Conservation (phyloP, 495 filamentous ascomycete genomes). For the Daldinia caldariorum region DNA sequence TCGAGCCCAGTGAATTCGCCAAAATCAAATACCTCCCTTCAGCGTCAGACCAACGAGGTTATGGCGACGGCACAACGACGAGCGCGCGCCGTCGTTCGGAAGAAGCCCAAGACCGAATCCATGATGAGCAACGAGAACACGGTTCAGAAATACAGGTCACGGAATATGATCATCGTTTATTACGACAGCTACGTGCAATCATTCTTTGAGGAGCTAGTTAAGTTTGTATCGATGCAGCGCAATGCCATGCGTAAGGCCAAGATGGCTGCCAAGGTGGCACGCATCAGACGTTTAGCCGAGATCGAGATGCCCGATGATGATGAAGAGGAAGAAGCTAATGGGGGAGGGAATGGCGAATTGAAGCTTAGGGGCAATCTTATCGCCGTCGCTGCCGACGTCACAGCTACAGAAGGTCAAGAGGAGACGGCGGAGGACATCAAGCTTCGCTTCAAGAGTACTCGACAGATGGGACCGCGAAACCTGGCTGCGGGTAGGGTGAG, state of each 20-base stretch:
- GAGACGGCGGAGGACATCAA: conserved; percentile 38
- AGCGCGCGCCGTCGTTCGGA: conserved; percentile 57
- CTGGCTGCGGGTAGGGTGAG: conserved; percentile 15
- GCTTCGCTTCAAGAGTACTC: conserved; percentile 49
- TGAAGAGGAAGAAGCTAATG: conserved; percentile 48
- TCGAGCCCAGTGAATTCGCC: conserved; percentile 42
- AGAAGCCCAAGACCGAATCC: conserved; percentile 68
- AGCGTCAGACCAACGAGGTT: conserved; percentile 55
- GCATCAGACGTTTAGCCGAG: conserved; percentile 64
- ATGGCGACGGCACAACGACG: conserved; percentile 56
- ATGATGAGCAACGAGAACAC: conserved; percentile 61
- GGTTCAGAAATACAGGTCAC: conserved; percentile 69
- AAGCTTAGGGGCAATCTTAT: conserved; percentile 43
- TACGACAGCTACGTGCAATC: conserved; percentile 89
- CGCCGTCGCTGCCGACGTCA: conserved; percentile 17
- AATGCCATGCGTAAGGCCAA: conserved; percentile 86
- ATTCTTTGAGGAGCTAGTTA: conserved; percentile 80
- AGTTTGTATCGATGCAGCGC: conserved; percentile 78
- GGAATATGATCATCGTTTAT: conserved; percentile 85
- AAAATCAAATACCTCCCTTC: conserved; percentile 59
- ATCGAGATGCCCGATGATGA: conserved; percentile 59
- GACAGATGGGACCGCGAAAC: conserved; percentile 42
- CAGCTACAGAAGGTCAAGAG: conserved; percentile 11
- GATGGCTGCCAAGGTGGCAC: conserved; percentile 69
- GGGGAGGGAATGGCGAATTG: conserved; percentile 23